These are phyloP conservation scores for Boletus calvinii DNA, from an alignment of 1,284 basidiomycete genomes.

Conservation along the genomic window DNA sequence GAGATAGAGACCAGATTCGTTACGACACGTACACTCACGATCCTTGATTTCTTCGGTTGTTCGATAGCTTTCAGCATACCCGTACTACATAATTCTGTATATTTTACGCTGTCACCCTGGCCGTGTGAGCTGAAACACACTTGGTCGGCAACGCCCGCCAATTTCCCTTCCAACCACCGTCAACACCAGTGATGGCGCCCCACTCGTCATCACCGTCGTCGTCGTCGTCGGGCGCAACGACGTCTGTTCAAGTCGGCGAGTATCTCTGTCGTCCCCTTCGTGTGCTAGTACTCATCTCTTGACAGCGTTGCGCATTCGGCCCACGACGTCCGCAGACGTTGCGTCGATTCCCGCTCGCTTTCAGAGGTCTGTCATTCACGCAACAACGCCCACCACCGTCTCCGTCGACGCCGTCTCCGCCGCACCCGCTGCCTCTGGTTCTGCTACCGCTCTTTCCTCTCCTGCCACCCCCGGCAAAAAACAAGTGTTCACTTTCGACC, in stretches of 20 bases:
- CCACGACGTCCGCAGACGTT: constrained; percentile 80
- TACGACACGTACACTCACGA: constrained; percentile 32
- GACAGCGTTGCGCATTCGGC: constrained; percentile 89
- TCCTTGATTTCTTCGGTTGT: constrained; percentile 29
- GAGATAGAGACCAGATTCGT: constrained; percentile 24
- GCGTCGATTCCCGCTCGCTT: constrained; percentile 89
- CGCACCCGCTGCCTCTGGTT: constrained; percentile 45
- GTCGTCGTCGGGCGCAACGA: constrained; percentile 59
- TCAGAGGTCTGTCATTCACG: constrained; percentile 85
- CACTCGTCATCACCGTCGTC: constrained; percentile 42
- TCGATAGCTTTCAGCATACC: constrained; percentile 31
- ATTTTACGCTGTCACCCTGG: constrained; percentile 18
- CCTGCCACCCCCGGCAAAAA: constrained; percentile 59
- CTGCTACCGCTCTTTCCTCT: constrained; percentile 47
- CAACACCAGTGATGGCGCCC: constrained; percentile 58
- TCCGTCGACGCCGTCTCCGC: constrained; percentile 67
- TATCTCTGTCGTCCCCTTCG: constrained; percentile 17
- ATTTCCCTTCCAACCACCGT: constrained; percentile 27
- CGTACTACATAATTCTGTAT: constrained; percentile 36
- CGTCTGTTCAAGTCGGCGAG: constrained; percentile 86
- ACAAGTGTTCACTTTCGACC: constrained; percentile 91
- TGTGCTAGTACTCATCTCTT: constrained; percentile 7
- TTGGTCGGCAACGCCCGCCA: constrained; percentile 31
- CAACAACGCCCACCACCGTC: constrained; percentile 66
- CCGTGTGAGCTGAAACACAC: constrained; percentile 30